Percentiles rank a stretch among this genome's conserved stretches.
Conservation (phyloP, 148 eudicot genomes). For the Dysphania ambrosioides region DNA sequence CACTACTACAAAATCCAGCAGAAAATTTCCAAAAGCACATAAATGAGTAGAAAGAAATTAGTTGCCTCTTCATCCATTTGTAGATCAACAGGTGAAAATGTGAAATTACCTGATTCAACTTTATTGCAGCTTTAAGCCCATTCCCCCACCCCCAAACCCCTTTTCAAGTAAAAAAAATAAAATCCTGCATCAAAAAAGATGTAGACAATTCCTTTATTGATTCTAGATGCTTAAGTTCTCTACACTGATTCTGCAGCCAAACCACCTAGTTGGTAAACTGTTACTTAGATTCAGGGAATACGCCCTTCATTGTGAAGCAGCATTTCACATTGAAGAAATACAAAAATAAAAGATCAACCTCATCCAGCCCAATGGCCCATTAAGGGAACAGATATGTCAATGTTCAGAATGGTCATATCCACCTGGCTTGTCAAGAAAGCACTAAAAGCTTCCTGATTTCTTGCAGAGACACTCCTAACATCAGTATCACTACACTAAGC, state of each 20-base stretch:
- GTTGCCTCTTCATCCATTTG: not conserved
- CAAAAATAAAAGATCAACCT: not conserved
- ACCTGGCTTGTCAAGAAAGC: not conserved
- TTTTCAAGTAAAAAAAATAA: not conserved
- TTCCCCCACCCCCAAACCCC: not conserved
- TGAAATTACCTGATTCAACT: not conserved
- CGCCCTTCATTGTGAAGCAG: not conserved
- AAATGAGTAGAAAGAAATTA: not conserved
- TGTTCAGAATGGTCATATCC: not conserved
- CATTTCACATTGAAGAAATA: not conserved
- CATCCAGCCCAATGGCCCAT: not conserved
- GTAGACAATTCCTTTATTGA: not conserved
- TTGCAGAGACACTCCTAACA: not conserved
- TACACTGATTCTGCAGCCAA: not conserved
- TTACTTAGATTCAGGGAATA: not conserved
- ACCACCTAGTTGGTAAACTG: not conserved
- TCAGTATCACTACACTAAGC: not conserved
- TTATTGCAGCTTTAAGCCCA: not conserved
- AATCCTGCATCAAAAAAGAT: not conserved
- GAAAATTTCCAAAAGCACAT: not conserved
- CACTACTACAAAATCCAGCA: not conserved
- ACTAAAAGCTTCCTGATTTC: not conserved
- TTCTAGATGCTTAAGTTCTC: not conserved
- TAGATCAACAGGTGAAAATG: not conserved
- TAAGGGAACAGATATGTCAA: not conserved